phyloP scores from a whole-genome alignment of 2,329 filamentous ascomycete species.

The Fusarium marasasianum region DNA sequence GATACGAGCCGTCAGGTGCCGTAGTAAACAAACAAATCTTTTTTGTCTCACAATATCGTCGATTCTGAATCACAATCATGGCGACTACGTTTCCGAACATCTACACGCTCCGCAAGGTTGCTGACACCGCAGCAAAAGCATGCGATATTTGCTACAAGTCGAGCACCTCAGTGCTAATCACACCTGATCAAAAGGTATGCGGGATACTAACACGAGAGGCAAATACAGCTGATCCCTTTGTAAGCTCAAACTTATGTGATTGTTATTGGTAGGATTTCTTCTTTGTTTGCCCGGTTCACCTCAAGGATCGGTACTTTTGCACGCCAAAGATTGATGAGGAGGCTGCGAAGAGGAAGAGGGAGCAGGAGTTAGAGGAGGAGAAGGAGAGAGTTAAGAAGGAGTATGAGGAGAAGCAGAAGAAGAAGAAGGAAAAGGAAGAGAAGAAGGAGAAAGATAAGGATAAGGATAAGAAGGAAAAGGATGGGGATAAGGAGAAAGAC shows the following conservation, averaged over 20 bases:
- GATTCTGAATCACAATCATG: conserved; percentile 47
- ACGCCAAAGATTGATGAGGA: conserved; percentile 76
- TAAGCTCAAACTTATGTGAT: conserved; percentile 20
- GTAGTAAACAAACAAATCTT: neutral
- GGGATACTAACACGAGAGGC: neutral
- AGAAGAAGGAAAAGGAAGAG: conserved; percentile 71
- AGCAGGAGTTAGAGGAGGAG: conserved; percentile 73
- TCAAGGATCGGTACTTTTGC: conserved; percentile 86
- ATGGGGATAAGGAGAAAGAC: conserved; percentile 50
- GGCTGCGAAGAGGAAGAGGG: conserved; percentile 66
- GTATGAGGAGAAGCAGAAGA: conserved; percentile 76
- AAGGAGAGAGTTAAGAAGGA: conserved; percentile 75
- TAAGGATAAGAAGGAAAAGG: conserved; percentile 54
- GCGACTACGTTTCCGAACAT: conserved; percentile 72
- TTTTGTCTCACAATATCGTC: neutral
- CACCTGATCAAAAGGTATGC: conserved; percentile 84
- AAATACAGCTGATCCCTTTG: conserved; percentile 7
- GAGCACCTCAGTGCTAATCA: conserved; percentile 86
- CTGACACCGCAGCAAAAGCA: conserved; percentile 81
- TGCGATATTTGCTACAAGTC: conserved; percentile 95
- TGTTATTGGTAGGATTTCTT: conserved; percentile 74
- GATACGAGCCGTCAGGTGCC: neutral
- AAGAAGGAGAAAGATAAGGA: conserved; percentile 54
- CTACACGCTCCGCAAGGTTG: conserved; percentile 87
- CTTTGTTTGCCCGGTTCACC: conserved; percentile 84